Conservation (phyloP, 1,284 basidiomycete species). For the Kalmanozyma brasiliensis region DNA sequence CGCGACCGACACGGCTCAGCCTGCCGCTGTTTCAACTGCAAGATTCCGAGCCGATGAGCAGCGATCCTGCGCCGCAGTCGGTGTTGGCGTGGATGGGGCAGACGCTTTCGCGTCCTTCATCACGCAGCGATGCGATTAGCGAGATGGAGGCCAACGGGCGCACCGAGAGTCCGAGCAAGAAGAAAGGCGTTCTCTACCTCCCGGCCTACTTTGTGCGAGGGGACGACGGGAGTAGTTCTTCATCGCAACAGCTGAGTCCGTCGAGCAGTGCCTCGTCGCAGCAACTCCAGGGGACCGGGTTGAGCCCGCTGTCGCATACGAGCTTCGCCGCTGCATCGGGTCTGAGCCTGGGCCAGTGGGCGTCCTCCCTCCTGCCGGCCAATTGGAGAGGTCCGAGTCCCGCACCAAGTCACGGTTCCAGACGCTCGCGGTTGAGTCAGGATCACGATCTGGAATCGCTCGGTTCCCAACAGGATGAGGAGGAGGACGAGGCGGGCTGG, state of each 20-base stretch:
- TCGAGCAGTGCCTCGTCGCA: constrained; percentile 16
- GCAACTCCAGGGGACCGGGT: constrained; percentile 5
- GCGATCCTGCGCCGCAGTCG: constrained; percentile 31
- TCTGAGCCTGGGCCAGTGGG: constrained; percentile 33
- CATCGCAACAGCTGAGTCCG: constrained; percentile 14
- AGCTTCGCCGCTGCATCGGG: constrained; percentile 2
- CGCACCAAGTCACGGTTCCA: constrained; percentile 22
- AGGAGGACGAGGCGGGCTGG: constrained; percentile 7
- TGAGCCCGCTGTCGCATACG: constrained; percentile 8
- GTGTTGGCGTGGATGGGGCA: constrained; percentile 53
- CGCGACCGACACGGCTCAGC: constrained; percentile 36
- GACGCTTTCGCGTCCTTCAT: constrained; percentile 35
- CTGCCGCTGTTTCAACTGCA: constrained; percentile 51
- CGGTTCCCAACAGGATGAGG: constrained; percentile 18
- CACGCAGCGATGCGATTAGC: constrained; percentile 33
- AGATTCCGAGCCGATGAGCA: constrained; percentile 30
- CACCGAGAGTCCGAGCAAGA: constrained; percentile 31
- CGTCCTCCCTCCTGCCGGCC: constrained; percentile 13
- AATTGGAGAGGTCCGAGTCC: constrained; percentile 35
- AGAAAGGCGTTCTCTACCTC: constrained; percentile 47
- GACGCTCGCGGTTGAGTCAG: constrained; percentile 28
- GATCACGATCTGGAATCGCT: constrained; percentile 34
- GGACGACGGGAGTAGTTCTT: constrained; percentile 20
- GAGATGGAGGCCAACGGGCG: constrained; percentile 27
- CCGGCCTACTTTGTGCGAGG: constrained; percentile 56